A percentile compares a stretch with the other conserved stretches of the same genome.
Conservation (phyloP, 306 rosid species). For the Inga laurina region DNA sequence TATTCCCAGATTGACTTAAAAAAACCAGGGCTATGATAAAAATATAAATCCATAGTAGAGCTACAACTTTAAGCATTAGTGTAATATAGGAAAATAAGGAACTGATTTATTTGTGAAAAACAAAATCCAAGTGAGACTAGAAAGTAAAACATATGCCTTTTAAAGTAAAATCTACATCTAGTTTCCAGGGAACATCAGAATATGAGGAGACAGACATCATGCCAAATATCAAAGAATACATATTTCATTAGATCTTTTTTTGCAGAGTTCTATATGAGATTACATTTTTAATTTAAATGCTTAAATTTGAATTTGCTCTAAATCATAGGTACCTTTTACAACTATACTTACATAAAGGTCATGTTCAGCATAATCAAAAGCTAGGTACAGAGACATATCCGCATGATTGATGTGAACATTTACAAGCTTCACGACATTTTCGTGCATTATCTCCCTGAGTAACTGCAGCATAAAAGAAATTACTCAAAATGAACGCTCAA, state of each 20-base stretch:
- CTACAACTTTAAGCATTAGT: neutral
- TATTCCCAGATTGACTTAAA: slow-evolving; percentile 22
- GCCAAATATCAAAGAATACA: slow-evolving; percentile 13
- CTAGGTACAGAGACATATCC: slow-evolving; percentile 94
- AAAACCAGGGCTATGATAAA: neutral
- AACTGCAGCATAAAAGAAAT: slow-evolving; percentile 58
- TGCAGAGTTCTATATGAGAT: neutral
- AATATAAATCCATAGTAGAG: slow-evolving; percentile 13
- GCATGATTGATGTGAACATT: slow-evolving; percentile 92
- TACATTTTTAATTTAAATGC: slow-evolving; percentile 12
- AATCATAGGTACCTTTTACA: slow-evolving; percentile 11
- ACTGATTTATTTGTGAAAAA: neutral
- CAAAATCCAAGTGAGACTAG: neutral
- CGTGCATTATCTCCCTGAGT: slow-evolving; percentile 89
- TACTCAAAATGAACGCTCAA: slow-evolving; percentile 17
- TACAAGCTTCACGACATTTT: slow-evolving; percentile 92
- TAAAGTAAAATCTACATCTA: neutral
- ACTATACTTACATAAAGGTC: slow-evolving; percentile 84
- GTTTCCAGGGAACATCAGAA: neutral
- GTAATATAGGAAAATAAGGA: neutral
- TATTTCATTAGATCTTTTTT: neutral
- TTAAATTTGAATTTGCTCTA: neutral
- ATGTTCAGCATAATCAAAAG: slow-evolving; percentile 94
- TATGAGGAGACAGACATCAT: neutral
- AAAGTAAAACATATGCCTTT: neutral